Evolutionary conservation across 257 asterid genomes (phyloP), one percentile per base, ranked within the genome.

Genomic region (Pogostemon cablin): DNA sequence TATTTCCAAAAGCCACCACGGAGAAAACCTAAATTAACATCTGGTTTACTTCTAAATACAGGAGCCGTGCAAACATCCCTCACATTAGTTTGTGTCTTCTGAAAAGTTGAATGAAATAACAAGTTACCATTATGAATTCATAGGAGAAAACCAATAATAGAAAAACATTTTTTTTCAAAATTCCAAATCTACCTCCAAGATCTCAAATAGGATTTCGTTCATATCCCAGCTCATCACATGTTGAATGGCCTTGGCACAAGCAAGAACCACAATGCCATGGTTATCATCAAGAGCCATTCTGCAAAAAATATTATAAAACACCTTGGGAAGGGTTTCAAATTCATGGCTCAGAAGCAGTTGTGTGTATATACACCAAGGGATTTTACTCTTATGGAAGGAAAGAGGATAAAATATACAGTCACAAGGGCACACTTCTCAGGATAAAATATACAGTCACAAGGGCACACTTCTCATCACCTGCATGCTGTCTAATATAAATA

Each of bases 1-100:
- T 91, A 95, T 92, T 95, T 95, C 99, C 99, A 95, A 80, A 88
- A 91, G 69, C 99, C 97, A 78, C 99, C 99, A 53, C 84, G 86
- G 70, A 95, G 89, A 80, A 91, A 95, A 69, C 99, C 97, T 75
- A 40, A 77, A 65, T 80, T 86, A 46, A 85, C 72, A 63, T 91
- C 90, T 35, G 97, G 95, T 82, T 86, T 88, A 78, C 85, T 84
- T 86, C 98, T 85, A 83, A 95, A 95, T 62, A 95, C 86, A 75
- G 99, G 95, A 81, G 99, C 96, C 35, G 96, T 91, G 73, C 77
- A 84, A 56, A 81, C 77, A 67, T 84, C 93, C 73, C 73, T 64
- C 17, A 67, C 72, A 79, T 71, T 73, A 71, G 82, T 61, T 57
- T 91, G 89, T 66, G 83, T 76, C 71, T 79, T 89, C 99, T 93